Evolutionary conservation across 352 stramenopile genomes (phyloP).

Genomic region (Globisporangium nodosum): DNA sequence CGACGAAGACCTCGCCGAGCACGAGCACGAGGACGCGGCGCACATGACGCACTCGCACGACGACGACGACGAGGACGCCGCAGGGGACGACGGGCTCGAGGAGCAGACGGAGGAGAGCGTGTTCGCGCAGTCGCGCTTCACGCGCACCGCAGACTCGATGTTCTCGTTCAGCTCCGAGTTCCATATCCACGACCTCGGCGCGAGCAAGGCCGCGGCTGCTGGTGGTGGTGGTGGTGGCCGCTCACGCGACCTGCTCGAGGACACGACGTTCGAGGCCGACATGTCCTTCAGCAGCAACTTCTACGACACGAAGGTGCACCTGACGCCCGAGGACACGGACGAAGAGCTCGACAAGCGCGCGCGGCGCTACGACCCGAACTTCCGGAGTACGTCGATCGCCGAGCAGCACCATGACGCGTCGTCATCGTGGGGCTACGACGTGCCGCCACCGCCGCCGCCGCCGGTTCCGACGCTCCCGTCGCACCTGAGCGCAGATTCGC

Average conservation of each 20-base stretch:
- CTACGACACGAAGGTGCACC: slow-evolving; percentile 24
- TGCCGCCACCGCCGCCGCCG: slow-evolving; percentile 1
- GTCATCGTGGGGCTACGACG: not conserved
- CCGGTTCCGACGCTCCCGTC: not conserved
- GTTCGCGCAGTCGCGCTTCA: slow-evolving; percentile 52
- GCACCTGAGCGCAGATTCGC: slow-evolving; percentile 5
- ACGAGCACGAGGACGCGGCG: slow-evolving; percentile 20
- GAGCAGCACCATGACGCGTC: not conserved
- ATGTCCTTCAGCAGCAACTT: slow-evolving; percentile 22
- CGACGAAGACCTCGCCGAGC: slow-evolving; percentile 21
- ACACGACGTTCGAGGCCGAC: slow-evolving; percentile 13
- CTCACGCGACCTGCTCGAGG: slow-evolving; percentile 3
- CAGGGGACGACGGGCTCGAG: slow-evolving; percentile 29
- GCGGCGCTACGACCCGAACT: slow-evolving; percentile 28
- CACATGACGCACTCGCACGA: not conserved
- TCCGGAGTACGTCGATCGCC: not conserved
- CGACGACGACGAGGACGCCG: not conserved
- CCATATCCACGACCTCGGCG: slow-evolving; percentile 22
- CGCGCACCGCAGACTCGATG: slow-evolving; percentile 32
- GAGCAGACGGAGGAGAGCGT: slow-evolving; percentile 51
- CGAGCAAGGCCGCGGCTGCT: not conserved
- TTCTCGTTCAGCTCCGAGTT: slow-evolving; percentile 19
- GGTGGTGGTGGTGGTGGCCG: not conserved
- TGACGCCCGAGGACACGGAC: slow-evolving; percentile 27
- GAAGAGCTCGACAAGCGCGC: slow-evolving; percentile 31